These are phyloP conservation scores for Metschnikowia peoriensis DNA, from an alignment of 805 yeast species.

Conservation along the genomic window DNA sequence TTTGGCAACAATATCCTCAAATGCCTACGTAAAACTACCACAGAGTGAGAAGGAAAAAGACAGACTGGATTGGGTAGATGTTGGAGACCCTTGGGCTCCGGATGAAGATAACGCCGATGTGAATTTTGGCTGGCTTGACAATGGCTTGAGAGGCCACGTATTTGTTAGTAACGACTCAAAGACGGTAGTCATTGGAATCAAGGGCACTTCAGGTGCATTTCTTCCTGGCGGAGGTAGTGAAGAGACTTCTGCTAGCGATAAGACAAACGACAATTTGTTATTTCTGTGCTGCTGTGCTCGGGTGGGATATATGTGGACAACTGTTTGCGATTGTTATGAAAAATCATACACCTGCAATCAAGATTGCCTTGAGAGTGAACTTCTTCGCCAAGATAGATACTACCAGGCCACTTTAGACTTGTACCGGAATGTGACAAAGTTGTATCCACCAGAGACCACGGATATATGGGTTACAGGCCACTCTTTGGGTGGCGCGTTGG, in stretches of 20 bases:
- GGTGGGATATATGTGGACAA: constrained; percentile 85
- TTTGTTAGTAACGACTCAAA: constrained; percentile 59
- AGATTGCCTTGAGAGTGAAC: constrained; percentile 75
- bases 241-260: constrained; percentile 80
- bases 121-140: constrained; percentile 82
- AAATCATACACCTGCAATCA: constrained; percentile 86
- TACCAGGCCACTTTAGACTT: constrained; percentile 77
- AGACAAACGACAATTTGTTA: constrained; percentile 79
- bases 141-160: constrained; percentile 88
- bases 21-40: constrained; percentile 85
- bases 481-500: constrained; percentile 87
- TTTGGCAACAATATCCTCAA: constrained; percentile 81
- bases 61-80: constrained; percentile 83
- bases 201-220: constrained; percentile 88
- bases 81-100: constrained; percentile 50
- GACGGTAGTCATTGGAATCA: constrained; percentile 74
- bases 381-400: constrained; percentile 73
- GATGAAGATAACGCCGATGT: constrained; percentile 53
- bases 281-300: constrained; percentile 97
- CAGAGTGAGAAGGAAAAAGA: constrained; percentile 44
- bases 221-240: constrained; percentile 46
- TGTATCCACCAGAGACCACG: constrained; percentile 62
- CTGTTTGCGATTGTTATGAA: constrained; percentile 92
- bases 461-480: constrained; percentile 93
- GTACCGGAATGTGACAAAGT: constrained; percentile 62